Conservation (phyloP, 2,329 filamentous ascomycete genomes). For the Colletotrichum sp. region DNA sequence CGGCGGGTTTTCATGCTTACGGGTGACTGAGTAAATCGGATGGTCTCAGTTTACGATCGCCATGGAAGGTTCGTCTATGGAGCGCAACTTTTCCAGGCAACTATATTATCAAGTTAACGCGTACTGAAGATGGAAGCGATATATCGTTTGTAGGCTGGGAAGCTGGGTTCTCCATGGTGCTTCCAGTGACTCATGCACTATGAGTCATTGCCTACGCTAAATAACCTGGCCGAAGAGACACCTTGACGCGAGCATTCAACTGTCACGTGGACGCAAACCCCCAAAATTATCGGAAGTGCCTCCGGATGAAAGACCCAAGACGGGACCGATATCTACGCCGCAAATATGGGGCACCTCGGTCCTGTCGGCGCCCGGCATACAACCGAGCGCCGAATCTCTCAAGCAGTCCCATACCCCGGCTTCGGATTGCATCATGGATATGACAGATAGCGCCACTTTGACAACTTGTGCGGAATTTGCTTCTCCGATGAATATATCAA, state of each 20-base stretch:
- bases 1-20: not conserved
- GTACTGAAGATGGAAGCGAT: not conserved
- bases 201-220: not conserved
- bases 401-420: accelerated
- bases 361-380: not conserved
- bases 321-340: not conserved
- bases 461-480: not conserved
- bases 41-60: not conserved
- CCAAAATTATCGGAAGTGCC: not conserved
- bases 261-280: not conserved
- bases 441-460: not conserved
- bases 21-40: not conserved
- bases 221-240: not conserved
- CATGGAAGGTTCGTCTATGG: not conserved
- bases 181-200: not conserved
- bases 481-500: not conserved
- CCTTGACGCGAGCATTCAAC: not conserved
- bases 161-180: not conserved
- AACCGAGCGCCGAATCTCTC: not conserved
- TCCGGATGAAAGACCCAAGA: not conserved
- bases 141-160: not conserved
- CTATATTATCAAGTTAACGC: not conserved
- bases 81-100: not conserved
- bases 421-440: not conserved
- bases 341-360: not conserved